phyloP scores from a whole-genome alignment of 2,329 filamentous ascomycete species.

The Scedosporium aurantiacum region DNA sequence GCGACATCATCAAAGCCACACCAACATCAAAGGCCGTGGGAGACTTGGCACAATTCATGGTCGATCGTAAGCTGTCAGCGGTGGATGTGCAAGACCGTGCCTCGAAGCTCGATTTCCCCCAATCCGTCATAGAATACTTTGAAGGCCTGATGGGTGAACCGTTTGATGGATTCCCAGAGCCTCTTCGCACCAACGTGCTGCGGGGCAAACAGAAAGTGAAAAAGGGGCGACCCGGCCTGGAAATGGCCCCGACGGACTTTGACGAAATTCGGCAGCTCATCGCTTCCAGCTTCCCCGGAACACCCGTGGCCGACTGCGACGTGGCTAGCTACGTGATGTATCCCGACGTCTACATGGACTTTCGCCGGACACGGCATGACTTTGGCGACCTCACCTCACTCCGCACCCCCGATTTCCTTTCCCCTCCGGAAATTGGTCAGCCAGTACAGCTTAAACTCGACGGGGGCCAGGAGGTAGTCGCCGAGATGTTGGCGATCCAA shows the following conservation, averaged over 20 bases:
- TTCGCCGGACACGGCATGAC: slow-evolving; percentile 82
- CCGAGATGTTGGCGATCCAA: slow-evolving; percentile 90
- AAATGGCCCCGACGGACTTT: slow-evolving; percentile 81
- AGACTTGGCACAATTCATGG: slow-evolving; percentile 98
- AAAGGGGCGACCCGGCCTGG: slow-evolving; percentile 78
- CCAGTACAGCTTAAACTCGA: slow-evolving; percentile 98
- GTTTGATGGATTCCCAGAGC: slow-evolving; percentile 95
- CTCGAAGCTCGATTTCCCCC: slow-evolving; percentile 88
- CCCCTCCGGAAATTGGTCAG: slow-evolving; percentile 84
- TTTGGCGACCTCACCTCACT: slow-evolving; percentile 91
- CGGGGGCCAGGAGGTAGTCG: slow-evolving; percentile 95
- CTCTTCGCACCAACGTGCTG: slow-evolving; percentile 77
- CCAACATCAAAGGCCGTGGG: slow-evolving; percentile 98
- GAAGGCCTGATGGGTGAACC: slow-evolving; percentile 98
- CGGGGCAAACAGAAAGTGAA: slow-evolving; percentile 89
- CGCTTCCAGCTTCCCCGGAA: slow-evolving; percentile 65
- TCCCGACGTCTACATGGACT: slow-evolving; percentile 97
- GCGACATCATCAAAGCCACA: slow-evolving; percentile 98
- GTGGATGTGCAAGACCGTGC: slow-evolving; percentile 81
- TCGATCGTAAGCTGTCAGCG: slow-evolving; percentile 79
- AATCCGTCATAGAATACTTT: slow-evolving; percentile 93
- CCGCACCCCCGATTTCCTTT: slow-evolving; percentile 93
- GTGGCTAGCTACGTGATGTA: slow-evolving; percentile 96
- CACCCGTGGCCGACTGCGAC: slow-evolving; percentile 79
- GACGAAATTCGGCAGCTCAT: slow-evolving; percentile 56